Conservation (phyloP, 129 eudicot genomes). For the Tagetes erecta region DNA sequence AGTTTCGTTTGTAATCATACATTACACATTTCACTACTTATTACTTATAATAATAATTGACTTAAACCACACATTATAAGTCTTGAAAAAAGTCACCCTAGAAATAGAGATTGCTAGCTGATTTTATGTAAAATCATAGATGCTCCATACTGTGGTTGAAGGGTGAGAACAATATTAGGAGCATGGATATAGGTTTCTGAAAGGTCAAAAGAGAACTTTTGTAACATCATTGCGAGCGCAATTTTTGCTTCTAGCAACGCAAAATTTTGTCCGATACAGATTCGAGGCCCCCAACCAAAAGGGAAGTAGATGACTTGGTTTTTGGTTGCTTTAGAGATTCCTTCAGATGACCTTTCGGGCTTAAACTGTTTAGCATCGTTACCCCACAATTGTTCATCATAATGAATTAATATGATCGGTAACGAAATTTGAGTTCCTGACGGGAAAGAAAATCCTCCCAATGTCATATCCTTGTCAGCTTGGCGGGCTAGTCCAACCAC, state of each 20-base stretch:
- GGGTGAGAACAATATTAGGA: conserved; percentile 25
- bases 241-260: conserved; percentile 44
- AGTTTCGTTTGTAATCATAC: too few species aligned
- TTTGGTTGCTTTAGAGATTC: conserved; percentile 38
- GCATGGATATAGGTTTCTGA: conserved; percentile 46
- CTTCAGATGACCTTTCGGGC: conserved; percentile 36
- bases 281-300: conserved; percentile 44
- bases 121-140: conserved; percentile 33
- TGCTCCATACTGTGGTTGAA: conserved; percentile 44
- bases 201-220: conserved; percentile 33
- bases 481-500: conserved; percentile 11
- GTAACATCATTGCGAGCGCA: conserved; percentile 40
- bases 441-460: conserved; percentile 32
- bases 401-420: conserved; percentile 35
- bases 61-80: too few species aligned
- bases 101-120: background rate
- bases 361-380: conserved; percentile 35
- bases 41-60: background rate
- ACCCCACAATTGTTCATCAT: conserved; percentile 39
- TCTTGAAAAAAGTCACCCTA: background rate
- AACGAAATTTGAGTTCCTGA: conserved; percentile 22
- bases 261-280: conserved; percentile 39
- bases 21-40: background rate
- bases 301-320: conserved; percentile 31
- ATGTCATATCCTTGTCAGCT: conserved; percentile 25